phyloP scores from a whole-genome alignment of 768 basidiomycete species.

The Trametes maxima region DNA sequence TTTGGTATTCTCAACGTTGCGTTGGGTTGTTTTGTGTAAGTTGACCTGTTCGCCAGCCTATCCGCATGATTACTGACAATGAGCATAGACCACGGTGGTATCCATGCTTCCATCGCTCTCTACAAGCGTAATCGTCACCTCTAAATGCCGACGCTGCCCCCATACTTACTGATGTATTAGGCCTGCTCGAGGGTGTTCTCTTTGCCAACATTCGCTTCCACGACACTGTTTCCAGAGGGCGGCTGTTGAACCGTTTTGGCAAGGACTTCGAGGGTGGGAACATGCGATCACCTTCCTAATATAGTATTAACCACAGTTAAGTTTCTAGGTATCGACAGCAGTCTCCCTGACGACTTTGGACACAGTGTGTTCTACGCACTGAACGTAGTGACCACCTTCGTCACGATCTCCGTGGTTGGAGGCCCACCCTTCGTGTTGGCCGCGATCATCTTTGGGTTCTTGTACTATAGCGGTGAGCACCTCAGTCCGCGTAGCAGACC shows the following conservation, averaged over 20 bases:
- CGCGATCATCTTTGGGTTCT: conserved; percentile 50
- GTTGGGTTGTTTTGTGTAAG: conserved; percentile 75
- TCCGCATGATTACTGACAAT: not conserved
- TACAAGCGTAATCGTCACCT: conserved; percentile 57
- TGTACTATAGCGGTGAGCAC: conserved; percentile 73
- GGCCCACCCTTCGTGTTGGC: conserved; percentile 74
- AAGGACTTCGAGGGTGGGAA: conserved; percentile 80
- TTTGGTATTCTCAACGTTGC: conserved; percentile 56
- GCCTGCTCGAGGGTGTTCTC: conserved; percentile 74
- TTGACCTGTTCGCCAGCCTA: conserved; percentile 4
- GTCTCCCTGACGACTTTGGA: conserved; percentile 82
- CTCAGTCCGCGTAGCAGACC: not conserved
- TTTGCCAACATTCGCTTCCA: conserved; percentile 93
- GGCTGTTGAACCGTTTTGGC: conserved; percentile 81
- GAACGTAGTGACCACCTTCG: conserved; percentile 69
- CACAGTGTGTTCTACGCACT: conserved; percentile 72
- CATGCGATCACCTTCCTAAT: not conserved
- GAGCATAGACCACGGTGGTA: conserved; percentile 58
- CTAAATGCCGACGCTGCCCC: not conserved
- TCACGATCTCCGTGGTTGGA: conserved; percentile 78
- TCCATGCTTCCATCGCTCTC: conserved; percentile 75
- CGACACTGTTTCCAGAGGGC: conserved; percentile 86
- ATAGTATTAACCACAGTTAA: not conserved
- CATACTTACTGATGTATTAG: conserved; percentile 30
- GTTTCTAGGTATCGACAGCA: conserved; percentile 74